Evolutionary conservation across 306 rosid species (phyloP), one percentile per base, ranked within the genome.

Genomic region (Acacia confusa): DNA sequence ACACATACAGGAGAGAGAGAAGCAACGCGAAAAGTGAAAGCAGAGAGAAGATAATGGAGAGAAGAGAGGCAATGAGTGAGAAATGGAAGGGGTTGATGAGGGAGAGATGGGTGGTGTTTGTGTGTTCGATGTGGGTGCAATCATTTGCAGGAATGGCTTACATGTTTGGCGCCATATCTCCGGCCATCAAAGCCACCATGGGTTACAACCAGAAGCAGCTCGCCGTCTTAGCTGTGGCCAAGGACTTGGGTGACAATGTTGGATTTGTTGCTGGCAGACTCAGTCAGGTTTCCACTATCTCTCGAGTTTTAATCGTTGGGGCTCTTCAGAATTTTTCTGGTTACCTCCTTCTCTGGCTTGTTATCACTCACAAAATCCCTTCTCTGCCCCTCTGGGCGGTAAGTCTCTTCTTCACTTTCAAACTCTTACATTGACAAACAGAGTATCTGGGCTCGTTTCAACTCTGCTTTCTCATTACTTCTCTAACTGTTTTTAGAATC

Each of bases 121-220:
- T 89, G 80, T 88, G 94, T 16, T 93, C 97, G 70, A 94, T 90
- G 88, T 94, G 98, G 97, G 67, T 91, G 19, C 90, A 91, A 72
- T 90, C 97, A 10, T 89, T 90, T 77, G 94, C 97, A 1, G 97
- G 98, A 1, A 81, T 92, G 22, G 84, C 97, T 11, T 94, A 94
- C 87, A 81, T 92, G 85, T 94, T 94, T 58, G 97, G 98, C 28
- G 92, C 97, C 87, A 90, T 94, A 68, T 94, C 98, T 3, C 98
- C 97, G 3, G 88, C 88, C 7, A 91, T 94, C 16, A 94, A 94
- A 84, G 87, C 89, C 82, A 83, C 83, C 82, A 82, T 92, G 92
- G 90, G 89, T 27, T 94, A 80, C 77, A 90, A 90, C 40, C 98
- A 94, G 87, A 84, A 84, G 84, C 92, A 94, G 82, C 52, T 94